Percentiles rank a stretch among this genome's conserved stretches.
These are phyloP conservation scores for Chalciporus piperatus DNA, from an alignment of 768 basidiomycete genomes.

Conservation along the genomic window DNA sequence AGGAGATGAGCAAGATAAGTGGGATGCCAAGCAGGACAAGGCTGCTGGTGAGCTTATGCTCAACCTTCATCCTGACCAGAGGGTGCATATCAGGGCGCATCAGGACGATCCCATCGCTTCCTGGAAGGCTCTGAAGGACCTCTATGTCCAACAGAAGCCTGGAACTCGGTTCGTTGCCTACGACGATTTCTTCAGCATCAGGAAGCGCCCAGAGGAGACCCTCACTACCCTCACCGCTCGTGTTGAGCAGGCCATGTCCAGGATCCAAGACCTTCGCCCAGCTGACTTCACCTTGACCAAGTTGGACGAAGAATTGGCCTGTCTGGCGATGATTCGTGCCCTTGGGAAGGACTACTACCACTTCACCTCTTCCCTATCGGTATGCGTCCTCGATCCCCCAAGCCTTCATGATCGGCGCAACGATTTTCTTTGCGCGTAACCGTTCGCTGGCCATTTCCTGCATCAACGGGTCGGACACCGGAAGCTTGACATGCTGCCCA, in stretches of 20 bases:
- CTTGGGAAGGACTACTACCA: conserved; percentile 6
- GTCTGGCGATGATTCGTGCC: conserved; percentile 9
- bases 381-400: no score
- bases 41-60: conserved; percentile 2
- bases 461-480: no score
- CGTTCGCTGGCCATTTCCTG: no score
- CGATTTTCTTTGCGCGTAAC: no score
- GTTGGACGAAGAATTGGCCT: conserved; percentile 6
- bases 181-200: conserved; percentile 5
- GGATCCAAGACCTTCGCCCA: conserved; percentile 5
- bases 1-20: background rate
- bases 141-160: conserved; percentile 5
- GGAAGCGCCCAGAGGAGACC: conserved; percentile 3
- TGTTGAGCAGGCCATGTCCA: conserved; percentile 2
- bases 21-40: conserved; percentile 2
- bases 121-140: background rate
- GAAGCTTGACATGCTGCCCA: no score
- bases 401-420: no score
- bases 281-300: background rate
- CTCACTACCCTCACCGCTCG: conserved; percentile 1
- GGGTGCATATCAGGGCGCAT: background rate
- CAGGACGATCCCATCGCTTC: background rate
- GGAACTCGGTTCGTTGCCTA: conserved; percentile 4
- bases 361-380: conserved; percentile 11
- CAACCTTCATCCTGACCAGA: background rate